A percentile compares a stretch with the other conserved stretches of the same genome.
Evolutionary conservation across 2,329 filamentous ascomycete genomes (phyloP).

Genomic region (Cladosporium halotolerans): DNA sequence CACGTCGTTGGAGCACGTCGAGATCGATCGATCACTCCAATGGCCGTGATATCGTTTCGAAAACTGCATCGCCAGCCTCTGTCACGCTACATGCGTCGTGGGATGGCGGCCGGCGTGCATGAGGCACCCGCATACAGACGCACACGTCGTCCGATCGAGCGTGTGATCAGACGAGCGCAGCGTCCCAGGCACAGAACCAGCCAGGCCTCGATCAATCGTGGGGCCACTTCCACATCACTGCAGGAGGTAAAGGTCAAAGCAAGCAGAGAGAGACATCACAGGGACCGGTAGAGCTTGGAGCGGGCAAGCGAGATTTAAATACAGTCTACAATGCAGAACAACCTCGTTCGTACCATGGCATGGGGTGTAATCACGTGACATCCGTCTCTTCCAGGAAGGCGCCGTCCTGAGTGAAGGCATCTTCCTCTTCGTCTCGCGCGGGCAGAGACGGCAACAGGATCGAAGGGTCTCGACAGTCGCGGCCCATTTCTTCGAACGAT

Average conservation of each 20-base stretch:
- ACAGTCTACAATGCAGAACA: neutral
- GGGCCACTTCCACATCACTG: neutral
- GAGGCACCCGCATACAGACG: no score
- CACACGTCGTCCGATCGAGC: no score
- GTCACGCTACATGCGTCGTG: no score
- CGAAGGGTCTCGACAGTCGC: neutral
- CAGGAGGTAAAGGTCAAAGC: neutral
- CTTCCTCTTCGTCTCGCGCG: neutral
- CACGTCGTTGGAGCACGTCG: no score
- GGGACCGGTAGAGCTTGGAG: neutral
- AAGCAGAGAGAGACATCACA: neutral
- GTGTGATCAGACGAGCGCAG: no score
- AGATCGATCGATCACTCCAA: no score
- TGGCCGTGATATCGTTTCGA: no score
- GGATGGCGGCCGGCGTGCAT: no score
- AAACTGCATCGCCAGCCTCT: no score
- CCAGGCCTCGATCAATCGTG: neutral
- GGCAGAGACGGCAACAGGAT: neutral
- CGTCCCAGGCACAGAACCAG: no score
- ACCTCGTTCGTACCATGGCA: neutral
- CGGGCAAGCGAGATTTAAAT: no score
- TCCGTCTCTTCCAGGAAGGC: neutral
- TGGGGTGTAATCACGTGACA: neutral
- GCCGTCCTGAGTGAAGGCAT: neutral
- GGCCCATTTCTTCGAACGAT: neutral